These are phyloP conservation scores for Clavariopsis aquatica DNA, from an alignment of 495 filamentous ascomycete species.

Conservation along the genomic window DNA sequence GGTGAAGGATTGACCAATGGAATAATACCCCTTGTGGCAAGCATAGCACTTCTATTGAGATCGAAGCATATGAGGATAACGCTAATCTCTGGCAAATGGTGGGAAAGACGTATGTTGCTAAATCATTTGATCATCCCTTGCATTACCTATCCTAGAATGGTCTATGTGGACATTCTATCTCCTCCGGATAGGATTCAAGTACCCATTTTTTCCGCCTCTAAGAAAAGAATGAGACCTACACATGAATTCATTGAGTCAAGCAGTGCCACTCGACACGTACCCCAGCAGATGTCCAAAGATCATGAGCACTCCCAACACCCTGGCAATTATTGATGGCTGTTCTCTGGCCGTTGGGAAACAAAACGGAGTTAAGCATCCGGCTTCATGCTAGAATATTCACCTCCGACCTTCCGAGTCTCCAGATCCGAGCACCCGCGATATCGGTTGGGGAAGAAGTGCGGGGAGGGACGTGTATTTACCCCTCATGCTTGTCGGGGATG, in stretches of 20 bases:
- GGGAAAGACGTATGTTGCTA: no score
- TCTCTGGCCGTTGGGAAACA: neutral
- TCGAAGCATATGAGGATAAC: no score
- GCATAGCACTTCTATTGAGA: no score
- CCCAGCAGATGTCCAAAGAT: no score
- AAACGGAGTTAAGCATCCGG: neutral
- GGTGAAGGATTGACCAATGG: neutral
- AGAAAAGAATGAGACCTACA: no score
- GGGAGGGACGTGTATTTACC: constrained; percentile 5
- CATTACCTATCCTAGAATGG: neutral
- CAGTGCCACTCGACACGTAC: no score
- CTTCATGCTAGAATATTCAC: neutral
- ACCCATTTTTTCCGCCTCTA: neutral
- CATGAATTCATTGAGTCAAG: no score
- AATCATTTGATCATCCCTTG: neutral
- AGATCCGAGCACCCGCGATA: constrained; percentile 25
- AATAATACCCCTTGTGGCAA: neutral
- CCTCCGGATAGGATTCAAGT: neutral
- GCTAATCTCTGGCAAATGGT: no score
- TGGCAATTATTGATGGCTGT: neutral
- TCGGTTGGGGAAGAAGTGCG: constrained; percentile 1
- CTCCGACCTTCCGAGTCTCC: constrained; percentile 7
- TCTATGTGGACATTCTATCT: no score
- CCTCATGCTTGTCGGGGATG: constrained; percentile 22
- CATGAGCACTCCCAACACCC: neutral